These are phyloP conservation scores for Diospyros lotus DNA, from an alignment of 148 eudicot genomes.

Conservation along the genomic window DNA sequence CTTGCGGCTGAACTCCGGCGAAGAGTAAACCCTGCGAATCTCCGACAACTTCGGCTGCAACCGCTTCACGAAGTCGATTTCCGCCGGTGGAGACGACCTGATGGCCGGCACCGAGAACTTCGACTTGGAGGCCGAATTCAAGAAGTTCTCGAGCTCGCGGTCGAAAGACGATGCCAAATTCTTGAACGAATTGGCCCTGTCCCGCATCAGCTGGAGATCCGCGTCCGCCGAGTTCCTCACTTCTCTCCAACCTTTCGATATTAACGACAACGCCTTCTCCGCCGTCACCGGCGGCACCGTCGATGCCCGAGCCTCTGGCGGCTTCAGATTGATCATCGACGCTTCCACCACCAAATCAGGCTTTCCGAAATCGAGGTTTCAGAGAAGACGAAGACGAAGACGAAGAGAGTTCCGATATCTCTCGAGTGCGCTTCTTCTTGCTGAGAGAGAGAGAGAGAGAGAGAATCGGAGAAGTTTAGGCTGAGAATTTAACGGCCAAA, in stretches of 20 bases:
- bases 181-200: conserved; percentile 74
- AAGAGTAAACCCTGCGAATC: conserved; percentile 72
- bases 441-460: not conserved
- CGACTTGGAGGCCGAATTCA: conserved; percentile 51
- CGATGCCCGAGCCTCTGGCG: conserved; percentile 30
- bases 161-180: conserved; percentile 67
- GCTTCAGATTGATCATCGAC: conserved; percentile 34
- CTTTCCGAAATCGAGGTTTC: not conserved
- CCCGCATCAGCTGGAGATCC: conserved; percentile 67
- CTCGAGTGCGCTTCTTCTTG: not conserved
- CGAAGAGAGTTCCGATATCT: not conserved
- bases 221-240: conserved; percentile 78
- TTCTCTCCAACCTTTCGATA: conserved; percentile 78
- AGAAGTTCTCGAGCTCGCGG: conserved; percentile 70
- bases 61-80: conserved; percentile 66
- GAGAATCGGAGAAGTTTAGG: no score
- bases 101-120: conserved; percentile 46
- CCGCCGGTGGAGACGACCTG: conserved; percentile 35
- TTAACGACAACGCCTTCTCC: conserved; percentile 65
- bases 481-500: no score
- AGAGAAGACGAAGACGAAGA: not conserved
- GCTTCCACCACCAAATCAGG: not conserved
- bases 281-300: conserved; percentile 32
- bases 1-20: conserved; percentile 68
- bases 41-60: conserved; percentile 73